These are phyloP conservation scores for Boletales sp. DNA, from an alignment of 768 basidiomycete genomes.

Conservation along the genomic window DNA sequence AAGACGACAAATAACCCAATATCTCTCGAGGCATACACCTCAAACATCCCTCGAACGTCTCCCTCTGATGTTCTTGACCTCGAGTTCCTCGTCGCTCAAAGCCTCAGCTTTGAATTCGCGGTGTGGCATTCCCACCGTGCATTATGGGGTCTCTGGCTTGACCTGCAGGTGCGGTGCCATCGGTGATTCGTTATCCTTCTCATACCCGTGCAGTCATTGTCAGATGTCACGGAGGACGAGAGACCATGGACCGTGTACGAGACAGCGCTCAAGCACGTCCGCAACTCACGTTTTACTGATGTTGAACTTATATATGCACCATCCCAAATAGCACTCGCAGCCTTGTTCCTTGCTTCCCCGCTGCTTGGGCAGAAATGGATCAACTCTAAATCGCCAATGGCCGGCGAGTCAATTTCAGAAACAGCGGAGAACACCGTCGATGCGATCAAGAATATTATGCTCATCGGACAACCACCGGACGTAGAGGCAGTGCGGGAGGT, in stretches of 20 bases:
- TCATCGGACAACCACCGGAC: constrained; percentile 60
- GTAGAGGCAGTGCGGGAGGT: constrained; percentile 85
- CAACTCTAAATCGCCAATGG: constrained; percentile 33
- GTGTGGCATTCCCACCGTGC: constrained; percentile 90
- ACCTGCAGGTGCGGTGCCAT: constrained; percentile 65
- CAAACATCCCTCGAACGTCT: constrained; percentile 76
- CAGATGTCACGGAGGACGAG: constrained; percentile 46
- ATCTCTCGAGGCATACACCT: constrained; percentile 79
- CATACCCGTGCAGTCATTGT: constrained; percentile 46
- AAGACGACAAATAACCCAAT: constrained; percentile 98
- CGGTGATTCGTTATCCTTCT: constrained; percentile 3
- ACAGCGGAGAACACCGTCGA: constrained; percentile 32
- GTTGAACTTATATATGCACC: constrained; percentile 90
- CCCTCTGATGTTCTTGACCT: constrained; percentile 87
- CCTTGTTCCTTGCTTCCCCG: constrained; percentile 63
- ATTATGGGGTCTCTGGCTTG: constrained; percentile 84
- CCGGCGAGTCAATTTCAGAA: constrained; percentile 10
- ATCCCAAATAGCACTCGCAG: constrained; percentile 88
- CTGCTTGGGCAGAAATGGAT: constrained; percentile 62
- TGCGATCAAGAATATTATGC: constrained; percentile 49
- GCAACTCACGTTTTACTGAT: constrained; percentile 84
- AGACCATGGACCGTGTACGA: constrained; percentile 59
- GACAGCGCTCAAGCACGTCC: constrained; percentile 59
- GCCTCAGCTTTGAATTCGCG: constrained; percentile 89
- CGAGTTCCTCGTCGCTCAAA: constrained; percentile 95